Conservation (phyloP, 306 rosid genomes). For the Prosopis cineraria region DNA sequence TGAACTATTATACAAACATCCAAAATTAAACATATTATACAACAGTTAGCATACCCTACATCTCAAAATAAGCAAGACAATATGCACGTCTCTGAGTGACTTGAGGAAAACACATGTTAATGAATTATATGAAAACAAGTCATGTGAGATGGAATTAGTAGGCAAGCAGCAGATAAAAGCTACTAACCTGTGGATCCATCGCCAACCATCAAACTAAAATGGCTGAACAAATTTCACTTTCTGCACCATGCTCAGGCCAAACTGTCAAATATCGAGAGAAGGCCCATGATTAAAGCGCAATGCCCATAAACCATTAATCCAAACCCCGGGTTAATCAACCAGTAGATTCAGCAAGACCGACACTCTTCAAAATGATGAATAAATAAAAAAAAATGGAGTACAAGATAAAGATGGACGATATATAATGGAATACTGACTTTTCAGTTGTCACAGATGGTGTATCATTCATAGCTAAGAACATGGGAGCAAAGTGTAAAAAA, state of each 20-base stretch:
- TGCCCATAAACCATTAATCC: background rate
- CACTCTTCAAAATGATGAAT: background rate
- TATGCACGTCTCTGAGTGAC: background rate
- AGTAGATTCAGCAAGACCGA: background rate
- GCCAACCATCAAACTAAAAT: background rate
- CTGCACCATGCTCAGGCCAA: slow-evolving; percentile 19
- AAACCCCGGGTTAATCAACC: background rate
- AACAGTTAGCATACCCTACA: background rate
- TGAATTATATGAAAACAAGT: background rate
- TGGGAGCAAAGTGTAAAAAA: background rate
- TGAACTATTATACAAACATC: background rate
- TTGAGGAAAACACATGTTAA: background rate
- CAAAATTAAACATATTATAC: background rate
- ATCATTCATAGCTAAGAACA: background rate
- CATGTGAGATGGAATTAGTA: slow-evolving; percentile 1
- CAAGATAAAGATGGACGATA: background rate
- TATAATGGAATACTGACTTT: background rate
- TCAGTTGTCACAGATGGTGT: background rate
- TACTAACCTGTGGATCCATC: slow-evolving; percentile 14
- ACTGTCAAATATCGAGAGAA: background rate
- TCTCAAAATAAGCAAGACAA: background rate
- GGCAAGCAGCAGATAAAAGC: slow-evolving; percentile 17
- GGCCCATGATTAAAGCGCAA: slow-evolving; percentile 13
- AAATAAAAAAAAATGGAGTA: background rate
- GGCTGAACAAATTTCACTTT: background rate